Evolutionary conservation across 305 asterid genomes (phyloP).

Genomic region (Fraxinus sp.): DNA sequence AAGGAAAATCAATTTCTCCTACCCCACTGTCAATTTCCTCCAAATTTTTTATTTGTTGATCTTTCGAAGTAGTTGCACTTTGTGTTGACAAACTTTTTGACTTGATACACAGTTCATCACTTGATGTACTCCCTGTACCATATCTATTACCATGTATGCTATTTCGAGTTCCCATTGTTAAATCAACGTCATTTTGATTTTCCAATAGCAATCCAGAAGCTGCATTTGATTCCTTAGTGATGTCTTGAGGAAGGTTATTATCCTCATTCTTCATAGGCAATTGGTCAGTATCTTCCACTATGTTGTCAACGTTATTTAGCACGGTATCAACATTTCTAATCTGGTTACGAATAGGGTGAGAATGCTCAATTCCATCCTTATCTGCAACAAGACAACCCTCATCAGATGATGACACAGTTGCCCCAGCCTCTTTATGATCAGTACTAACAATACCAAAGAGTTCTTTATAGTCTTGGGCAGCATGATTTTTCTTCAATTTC

Average conservation of each 20-base stretch:
- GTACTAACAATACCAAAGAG: conserved; percentile 24
- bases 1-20: conserved; percentile 21
- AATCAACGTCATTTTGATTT: conserved; percentile 9
- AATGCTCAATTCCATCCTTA: conserved; percentile 3
- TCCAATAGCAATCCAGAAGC: conserved; percentile 4
- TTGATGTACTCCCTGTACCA: neutral
- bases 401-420: conserved; percentile 9
- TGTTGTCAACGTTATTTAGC: conserved; percentile 15
- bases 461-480: conserved; percentile 33
- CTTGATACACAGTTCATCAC: neutral
- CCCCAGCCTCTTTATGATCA: conserved; percentile 11
- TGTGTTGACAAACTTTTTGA: neutral
- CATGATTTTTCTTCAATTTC: conserved; percentile 28
- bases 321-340: conserved; percentile 12
- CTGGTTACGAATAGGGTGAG: conserved; percentile 15
- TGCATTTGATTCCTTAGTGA: conserved; percentile 7
- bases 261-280: neutral
- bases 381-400: conserved; percentile 20
- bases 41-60: conserved; percentile 4
- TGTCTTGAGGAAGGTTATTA: neutral
- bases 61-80: neutral
- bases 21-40: conserved; percentile 19
- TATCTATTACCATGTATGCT: neutral
- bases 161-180: conserved; percentile 5
- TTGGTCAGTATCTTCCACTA: conserved; percentile 6